Base-by-base conservation (phyloP, 106 monocot species). In the Acorus calamus region DNA sequence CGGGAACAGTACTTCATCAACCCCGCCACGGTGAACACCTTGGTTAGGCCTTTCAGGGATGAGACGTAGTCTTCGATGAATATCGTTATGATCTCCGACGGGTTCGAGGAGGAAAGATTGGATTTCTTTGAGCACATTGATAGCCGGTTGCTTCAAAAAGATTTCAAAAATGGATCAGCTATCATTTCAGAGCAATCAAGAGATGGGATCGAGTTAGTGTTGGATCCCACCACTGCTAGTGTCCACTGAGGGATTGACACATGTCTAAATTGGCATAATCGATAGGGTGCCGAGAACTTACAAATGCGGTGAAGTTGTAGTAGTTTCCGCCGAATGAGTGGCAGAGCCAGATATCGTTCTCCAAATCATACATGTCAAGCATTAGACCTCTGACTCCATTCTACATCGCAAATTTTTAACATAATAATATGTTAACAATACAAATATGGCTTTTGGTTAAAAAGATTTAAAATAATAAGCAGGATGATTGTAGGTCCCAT, bases 51-150 rank as follows among this genome's bases (percentile, higher is more conserved):
- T 11, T 60, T 44, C 7, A 60, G 51, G 4, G 69, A 69, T n/a
- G 41, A 44, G 60, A 69, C 69, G 53, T 69, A 69, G 51, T 69
- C 69, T 69, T 69, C 69, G 42, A 69, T 69, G 60, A 69, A 61
- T 28, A 69, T 60, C 10, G 69, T 69, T 10, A 69, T 52, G 11
- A 69, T 56, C 50, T 60, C 69, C 11, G 59, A 69, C 5, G 60
- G 69, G 60, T 69, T 69, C 11, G 60, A 42, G 60, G 9, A 69
- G 50, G 11, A 69, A 69, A 13, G 59, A 7, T 49, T 60, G 69
- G 52, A 69, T 69, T 44, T 69, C 69, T 56, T 60, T 69, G 6
- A 69, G 60, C 60, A 69, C 69, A 8, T 61, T 69, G 43, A 69
- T 69, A 2, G 69, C 59, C 2, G 69, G 69, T 69, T 69, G 60